These are phyloP conservation scores for Lophium mytilinum DNA, from an alignment of 495 filamentous ascomycete species.

Conservation along the genomic window DNA sequence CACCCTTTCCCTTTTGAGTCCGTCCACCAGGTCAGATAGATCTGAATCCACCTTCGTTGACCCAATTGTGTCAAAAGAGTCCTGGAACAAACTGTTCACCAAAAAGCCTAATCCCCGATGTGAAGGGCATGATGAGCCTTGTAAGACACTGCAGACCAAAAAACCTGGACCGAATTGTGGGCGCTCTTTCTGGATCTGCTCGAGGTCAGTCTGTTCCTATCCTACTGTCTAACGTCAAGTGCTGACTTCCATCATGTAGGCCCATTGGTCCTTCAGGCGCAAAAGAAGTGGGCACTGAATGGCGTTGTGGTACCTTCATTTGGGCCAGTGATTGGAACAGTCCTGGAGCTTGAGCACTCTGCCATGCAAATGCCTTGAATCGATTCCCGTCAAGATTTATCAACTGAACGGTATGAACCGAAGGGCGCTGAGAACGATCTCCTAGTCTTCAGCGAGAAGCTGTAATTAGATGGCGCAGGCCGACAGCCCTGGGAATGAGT, in stretches of 20 bases:
- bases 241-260: slow-evolving; percentile 24
- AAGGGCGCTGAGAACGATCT: too few species aligned
- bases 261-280: slow-evolving; percentile 75
- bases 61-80: slow-evolving; percentile 54
- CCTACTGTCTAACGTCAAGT: too few species aligned
- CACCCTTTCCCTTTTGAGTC: not conserved
- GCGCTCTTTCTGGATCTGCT: slow-evolving; percentile 79
- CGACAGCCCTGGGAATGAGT: too few species aligned
- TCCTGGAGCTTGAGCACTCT: not conserved
- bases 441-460: too few species aligned
- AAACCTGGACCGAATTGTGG: slow-evolving; percentile 81
- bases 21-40: not conserved
- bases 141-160: slow-evolving; percentile 70
- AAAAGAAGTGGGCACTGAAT: slow-evolving; percentile 74
- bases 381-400: too few species aligned
- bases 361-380: too few species aligned
- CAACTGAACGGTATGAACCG: too few species aligned
- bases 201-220: slow-evolving; percentile 29
- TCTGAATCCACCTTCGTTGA: slow-evolving; percentile 32
- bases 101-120: slow-evolving; percentile 68
- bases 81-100: slow-evolving; percentile 78
- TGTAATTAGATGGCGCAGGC: too few species aligned
- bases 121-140: slow-evolving; percentile 77
- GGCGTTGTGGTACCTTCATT: slow-evolving; percentile 81
- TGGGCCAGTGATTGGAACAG: slow-evolving; percentile 80